Base-by-base conservation (phyloP, 2,329 filamentous ascomycete species). In the Cladophialophora exuberans region DNA sequence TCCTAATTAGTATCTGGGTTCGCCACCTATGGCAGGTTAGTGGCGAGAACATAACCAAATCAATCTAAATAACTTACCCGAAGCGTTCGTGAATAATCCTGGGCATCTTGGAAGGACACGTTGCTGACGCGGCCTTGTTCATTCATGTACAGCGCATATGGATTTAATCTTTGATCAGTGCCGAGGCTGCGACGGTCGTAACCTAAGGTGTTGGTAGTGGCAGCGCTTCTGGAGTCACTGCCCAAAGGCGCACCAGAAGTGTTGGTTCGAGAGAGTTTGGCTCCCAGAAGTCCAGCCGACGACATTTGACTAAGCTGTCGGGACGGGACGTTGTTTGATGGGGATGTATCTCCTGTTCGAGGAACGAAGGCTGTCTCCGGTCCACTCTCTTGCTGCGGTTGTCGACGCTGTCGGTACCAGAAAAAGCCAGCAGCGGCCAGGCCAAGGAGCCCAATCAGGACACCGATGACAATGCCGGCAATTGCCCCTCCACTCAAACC, bases 61-160 rank as follows among this genome's bases (percentile, higher is more conserved):
- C n/a, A 7, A n/a, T 5, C 17, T 11, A 18, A 10, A 11, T 6
- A 1, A 52, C 61, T 44, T 45, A 65, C 63, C 49, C 61, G 53
- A 41, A 65, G 49, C 45, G 62, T 74, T 22, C 75, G 69, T 28
- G 75, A 76, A 64, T 78, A 78, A 59, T 78, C 75, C 62, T 76
- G 72, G 52, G 77, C 72, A 57, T 78, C 75, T 56, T 76, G 74
- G 17, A 78, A 69, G 15, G 75, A 77, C 15, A 76, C 66, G 55
- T 71, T 74, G 62, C 74, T 77, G 39, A 71, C 65, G 28, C 73
- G 73, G 44, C 68, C 64, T 50, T 72, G 73, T 46, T 73, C 68
- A 11, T 69, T 67, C 59, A 73, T 75, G 49, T 76, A 68, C 20
- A 68, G 61, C 6, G 70, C 67, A 56, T 71, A 71, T 41, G 72